phyloP scores from a whole-genome alignment of 495 filamentous ascomycete genomes.

The Penicillium steckii region DNA sequence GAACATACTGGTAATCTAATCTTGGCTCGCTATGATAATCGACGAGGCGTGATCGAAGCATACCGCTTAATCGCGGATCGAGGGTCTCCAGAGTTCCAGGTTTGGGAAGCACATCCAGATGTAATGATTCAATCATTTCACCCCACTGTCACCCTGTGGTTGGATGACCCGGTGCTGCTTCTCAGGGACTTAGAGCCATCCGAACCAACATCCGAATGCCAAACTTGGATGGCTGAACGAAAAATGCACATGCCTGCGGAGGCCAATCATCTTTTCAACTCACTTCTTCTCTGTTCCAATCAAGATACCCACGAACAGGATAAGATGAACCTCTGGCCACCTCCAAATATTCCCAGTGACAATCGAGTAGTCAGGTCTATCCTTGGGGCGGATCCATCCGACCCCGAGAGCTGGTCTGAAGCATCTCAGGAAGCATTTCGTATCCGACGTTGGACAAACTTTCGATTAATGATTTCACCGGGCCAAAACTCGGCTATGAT shows the following conservation, averaged over 20 bases:
- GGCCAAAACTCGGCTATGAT: constrained; percentile 63
- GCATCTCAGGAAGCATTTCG: constrained; percentile 67
- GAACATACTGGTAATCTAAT: constrained; percentile 69
- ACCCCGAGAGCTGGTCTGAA: constrained; percentile 41
- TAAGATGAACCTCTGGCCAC: constrained; percentile 68
- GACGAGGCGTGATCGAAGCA: constrained; percentile 72
- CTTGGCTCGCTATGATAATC: constrained; percentile 68
- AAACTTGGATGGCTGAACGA: constrained; percentile 32
- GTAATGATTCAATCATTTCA: constrained; percentile 74
- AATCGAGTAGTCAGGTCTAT: constrained; percentile 27
- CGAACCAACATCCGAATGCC: constrained; percentile 21
- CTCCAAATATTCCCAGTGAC: constrained; percentile 61
- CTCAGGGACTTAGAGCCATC: constrained; percentile 41
- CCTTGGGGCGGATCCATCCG: constrained; percentile 34
- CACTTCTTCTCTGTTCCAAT: constrained; percentile 44
- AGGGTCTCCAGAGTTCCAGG: constrained; percentile 44
- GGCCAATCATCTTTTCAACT: constrained; percentile 45
- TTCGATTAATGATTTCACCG: constrained; percentile 32
- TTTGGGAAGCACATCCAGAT: constrained; percentile 64
- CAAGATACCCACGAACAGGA: constrained; percentile 24
- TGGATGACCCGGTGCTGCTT: constrained; percentile 68
- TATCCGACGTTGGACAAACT: constrained; percentile 71
- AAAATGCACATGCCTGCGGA: constrained; percentile 55
- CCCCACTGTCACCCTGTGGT: constrained; percentile 64
- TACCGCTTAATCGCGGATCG: constrained; percentile 72